These are phyloP conservation scores for Luzula sylvatica DNA, from an alignment of 176 grass and related monocot species.

Conservation along the genomic window DNA sequence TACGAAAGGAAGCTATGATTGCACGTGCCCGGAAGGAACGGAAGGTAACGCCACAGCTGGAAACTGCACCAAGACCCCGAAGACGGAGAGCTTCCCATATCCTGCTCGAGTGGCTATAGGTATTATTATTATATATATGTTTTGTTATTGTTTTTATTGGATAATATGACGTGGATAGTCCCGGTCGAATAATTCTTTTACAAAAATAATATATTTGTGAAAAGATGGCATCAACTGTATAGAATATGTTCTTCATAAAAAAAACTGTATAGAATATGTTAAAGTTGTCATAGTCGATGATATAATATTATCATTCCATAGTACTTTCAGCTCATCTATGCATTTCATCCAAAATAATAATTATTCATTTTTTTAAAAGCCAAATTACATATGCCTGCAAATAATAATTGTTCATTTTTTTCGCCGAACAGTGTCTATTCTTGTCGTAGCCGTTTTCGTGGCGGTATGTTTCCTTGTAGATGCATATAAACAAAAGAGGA, in stretches of 20 bases:
- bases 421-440: neutral
- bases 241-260: too few species aligned
- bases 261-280: too few species aligned
- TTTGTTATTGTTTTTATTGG: neutral
- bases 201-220: too few species aligned
- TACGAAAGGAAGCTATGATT: neutral
- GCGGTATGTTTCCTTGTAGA: neutral
- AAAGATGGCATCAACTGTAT: too few species aligned
- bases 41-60: neutral
- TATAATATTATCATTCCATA: too few species aligned
- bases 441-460: neutral
- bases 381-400: too few species aligned
- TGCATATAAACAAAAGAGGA: neutral
- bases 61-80: conserved; percentile 4
- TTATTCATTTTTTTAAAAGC: neutral
- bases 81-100: neutral
- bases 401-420: neutral
- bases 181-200: neutral
- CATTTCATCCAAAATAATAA: too few species aligned
- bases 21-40: neutral
- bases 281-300: too few species aligned
- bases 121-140: neutral
- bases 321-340: too few species aligned
- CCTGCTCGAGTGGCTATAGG: conserved; percentile 9
- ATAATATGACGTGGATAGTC: neutral